These are phyloP conservation scores for Leishmania martiniquensis DNA, from an alignment of 208 protist genomes.

Conservation along the genomic window DNA sequence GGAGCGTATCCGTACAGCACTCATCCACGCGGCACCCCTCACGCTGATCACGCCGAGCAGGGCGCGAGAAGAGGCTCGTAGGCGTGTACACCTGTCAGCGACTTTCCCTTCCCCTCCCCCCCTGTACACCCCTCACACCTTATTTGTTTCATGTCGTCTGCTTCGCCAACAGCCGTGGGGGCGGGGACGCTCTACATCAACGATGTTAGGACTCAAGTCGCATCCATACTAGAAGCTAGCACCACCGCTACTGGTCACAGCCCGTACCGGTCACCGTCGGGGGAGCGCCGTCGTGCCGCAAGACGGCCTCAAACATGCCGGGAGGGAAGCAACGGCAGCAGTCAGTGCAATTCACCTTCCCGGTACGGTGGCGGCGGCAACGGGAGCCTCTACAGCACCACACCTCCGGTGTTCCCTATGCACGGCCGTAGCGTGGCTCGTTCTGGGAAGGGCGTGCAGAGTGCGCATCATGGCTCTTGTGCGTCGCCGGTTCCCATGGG, in stretches of 20 bases:
- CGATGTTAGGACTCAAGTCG: not conserved
- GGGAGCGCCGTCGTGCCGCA: not conserved
- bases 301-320: not conserved
- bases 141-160: not conserved
- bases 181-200: conserved; percentile 5
- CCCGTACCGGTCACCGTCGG: not conserved
- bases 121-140: not conserved
- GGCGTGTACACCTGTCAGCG: not conserved
- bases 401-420: conserved; percentile 1
- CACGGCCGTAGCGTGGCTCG: not conserved
- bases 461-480: not conserved
- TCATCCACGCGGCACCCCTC: not conserved
- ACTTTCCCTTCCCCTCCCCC: not conserved
- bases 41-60: not conserved
- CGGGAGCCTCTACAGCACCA: not conserved
- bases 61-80: not conserved
- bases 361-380: not conserved
- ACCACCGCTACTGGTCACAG: not conserved
- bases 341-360: not conserved
- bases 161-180: not conserved
- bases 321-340: not conserved
- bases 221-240: not conserved
- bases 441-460: not conserved
- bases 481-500: conserved; percentile 4
- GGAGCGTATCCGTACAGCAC: not conserved